Percentiles rank a stretch among this genome's conserved stretches.
Evolutionary conservation across 495 filamentous ascomycete genomes (phyloP).

Genomic region (Oidiodendron maius): DNA sequence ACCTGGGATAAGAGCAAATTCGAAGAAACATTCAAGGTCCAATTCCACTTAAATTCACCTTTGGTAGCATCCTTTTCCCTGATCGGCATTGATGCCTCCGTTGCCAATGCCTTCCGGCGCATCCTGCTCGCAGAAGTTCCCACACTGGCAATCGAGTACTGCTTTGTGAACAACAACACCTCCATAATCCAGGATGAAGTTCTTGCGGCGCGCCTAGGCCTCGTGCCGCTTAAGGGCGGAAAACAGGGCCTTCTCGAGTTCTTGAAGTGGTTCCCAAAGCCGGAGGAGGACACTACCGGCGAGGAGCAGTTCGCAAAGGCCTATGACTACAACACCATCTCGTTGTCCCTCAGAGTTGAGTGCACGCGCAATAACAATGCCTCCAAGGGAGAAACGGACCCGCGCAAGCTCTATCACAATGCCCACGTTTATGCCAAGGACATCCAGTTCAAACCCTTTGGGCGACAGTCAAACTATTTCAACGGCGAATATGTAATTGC

Average conservation of each 20-base stretch:
- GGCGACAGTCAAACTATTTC: constrained; percentile 67
- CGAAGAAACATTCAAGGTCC: constrained; percentile 57
- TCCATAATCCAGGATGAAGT: constrained; percentile 98
- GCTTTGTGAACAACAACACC: constrained; percentile 91
- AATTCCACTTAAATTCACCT: constrained; percentile 75
- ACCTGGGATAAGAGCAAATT: constrained; percentile 78
- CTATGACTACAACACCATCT: constrained; percentile 75
- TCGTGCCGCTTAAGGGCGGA: constrained; percentile 80
- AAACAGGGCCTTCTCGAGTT: constrained; percentile 66
- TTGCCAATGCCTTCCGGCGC: constrained; percentile 97
- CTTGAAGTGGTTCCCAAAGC: constrained; percentile 67
- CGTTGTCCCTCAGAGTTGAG: constrained; percentile 61
- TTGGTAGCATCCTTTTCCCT: constrained; percentile 81
- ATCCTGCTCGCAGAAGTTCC: constrained; percentile 95
- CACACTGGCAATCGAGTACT: constrained; percentile 84
- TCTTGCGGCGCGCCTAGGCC: constrained; percentile 77
- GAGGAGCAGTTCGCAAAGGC: constrained; percentile 29
- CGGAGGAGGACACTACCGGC: constrained; percentile 46
- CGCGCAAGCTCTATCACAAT: constrained; percentile 74
- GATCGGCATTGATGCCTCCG: constrained; percentile 81
- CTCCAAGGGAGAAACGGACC: constrained; percentile 65
- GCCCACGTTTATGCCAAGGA: constrained; percentile 83
- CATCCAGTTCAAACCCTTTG: constrained; percentile 67
- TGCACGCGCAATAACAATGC: constrained; percentile 75
- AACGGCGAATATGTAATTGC: constrained; percentile 54